Conservation (phyloP, 352 stramenopile genomes). For the Pythium grandisporangium region DNA sequence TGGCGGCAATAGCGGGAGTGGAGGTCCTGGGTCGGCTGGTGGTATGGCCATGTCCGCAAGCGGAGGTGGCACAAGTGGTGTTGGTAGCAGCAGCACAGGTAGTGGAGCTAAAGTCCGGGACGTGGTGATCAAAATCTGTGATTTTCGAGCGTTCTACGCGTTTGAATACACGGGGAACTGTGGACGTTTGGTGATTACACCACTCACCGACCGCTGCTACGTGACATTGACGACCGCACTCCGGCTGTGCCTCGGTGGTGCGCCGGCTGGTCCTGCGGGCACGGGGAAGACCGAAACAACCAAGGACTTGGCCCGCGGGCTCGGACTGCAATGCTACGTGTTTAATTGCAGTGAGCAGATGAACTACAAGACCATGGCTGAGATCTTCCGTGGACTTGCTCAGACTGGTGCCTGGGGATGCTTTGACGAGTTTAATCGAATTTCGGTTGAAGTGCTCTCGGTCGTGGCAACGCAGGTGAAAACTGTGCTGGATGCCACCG, state of each 20-base stretch:
- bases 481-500: constrained; percentile 89
- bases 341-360: constrained; percentile 88
- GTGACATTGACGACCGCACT: constrained; percentile 79
- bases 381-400: constrained; percentile 92
- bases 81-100: no score
- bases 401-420: constrained; percentile 95
- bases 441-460: constrained; percentile 94
- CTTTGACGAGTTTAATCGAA: constrained; percentile 97
- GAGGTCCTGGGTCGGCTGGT: no score
- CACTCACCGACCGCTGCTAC: constrained; percentile 78
- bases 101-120: constrained; percentile 27
- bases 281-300: constrained; percentile 86
- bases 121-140: constrained; percentile 87
- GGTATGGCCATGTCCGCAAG: no score
- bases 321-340: constrained; percentile 79
- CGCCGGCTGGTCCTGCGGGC: constrained; percentile 65
- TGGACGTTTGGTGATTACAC: constrained; percentile 76
- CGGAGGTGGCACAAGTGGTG: no score
- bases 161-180: constrained; percentile 97
- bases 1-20: no score
- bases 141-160: constrained; percentile 89
- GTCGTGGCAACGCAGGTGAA: constrained; percentile 97
- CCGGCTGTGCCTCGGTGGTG: constrained; percentile 66
- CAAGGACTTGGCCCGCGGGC: constrained; percentile 66
- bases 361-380: constrained; percentile 95